phyloP scores from a whole-genome alignment of 208 protist species.

The Angomonas deanei region DNA sequence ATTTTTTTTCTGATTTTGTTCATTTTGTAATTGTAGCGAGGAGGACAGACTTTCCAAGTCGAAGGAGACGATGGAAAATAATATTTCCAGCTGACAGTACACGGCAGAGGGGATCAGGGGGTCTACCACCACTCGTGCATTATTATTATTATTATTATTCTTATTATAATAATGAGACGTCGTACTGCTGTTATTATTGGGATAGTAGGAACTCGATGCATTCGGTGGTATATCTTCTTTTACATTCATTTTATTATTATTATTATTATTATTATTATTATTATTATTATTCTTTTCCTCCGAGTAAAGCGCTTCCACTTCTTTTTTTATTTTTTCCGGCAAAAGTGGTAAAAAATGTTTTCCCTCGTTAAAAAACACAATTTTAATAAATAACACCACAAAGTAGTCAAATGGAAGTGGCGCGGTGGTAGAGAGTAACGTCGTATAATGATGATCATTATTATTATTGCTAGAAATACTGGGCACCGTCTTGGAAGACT shows the following conservation, averaged over 20 bases:
- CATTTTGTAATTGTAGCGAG: not conserved
- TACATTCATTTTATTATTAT: not conserved
- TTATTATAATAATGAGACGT: too few species aligned
- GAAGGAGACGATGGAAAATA: not conserved
- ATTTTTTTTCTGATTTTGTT: not conserved
- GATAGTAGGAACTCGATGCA: not conserved
- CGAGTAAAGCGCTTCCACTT: not conserved
- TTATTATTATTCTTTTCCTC: not conserved
- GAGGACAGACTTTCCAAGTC: not conserved
- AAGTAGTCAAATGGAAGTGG: conserved; percentile 30
- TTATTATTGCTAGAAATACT: too few species aligned
- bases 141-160: too few species aligned
- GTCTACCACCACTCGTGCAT: not conserved
- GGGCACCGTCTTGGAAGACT: not conserved
- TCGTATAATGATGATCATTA: not conserved
- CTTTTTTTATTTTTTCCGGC: conserved; percentile 2
- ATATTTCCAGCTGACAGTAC: not conserved
- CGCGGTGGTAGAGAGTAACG: not conserved
- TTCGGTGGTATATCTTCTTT: not conserved
- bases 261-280: conserved; percentile 2
- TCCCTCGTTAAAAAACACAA: conserved; percentile 42
- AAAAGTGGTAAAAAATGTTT: conserved; percentile 22
- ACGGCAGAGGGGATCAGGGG: not conserved
- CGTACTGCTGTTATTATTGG: too few species aligned
- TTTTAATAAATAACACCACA: conserved; percentile 40